Evolutionary conservation across 2,329 filamentous ascomycete genomes (phyloP).

Genomic region (Fusarium sp.): DNA sequence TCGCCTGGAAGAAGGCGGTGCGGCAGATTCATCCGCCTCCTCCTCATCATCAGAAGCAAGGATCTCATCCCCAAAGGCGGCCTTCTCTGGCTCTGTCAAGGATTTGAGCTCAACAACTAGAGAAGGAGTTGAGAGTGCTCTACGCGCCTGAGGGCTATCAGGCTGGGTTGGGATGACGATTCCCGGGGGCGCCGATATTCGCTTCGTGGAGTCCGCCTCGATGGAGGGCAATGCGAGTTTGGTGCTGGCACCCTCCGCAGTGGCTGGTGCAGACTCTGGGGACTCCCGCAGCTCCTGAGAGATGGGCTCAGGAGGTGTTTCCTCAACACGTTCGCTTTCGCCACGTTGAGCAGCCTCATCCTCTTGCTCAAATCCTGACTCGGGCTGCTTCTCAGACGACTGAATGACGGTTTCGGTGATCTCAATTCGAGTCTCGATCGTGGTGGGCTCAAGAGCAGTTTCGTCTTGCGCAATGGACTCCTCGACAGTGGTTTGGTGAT

Average conservation of each 20-base stretch:
- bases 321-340: conserved; percentile 26
- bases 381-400: conserved; percentile 31
- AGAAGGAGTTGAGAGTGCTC: conserved; percentile 27
- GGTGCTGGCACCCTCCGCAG: conserved; percentile 1
- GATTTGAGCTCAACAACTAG: conserved; percentile 28
- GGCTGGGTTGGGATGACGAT: not conserved
- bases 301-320: conserved; percentile 21
- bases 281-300: not conserved
- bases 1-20: conserved; percentile 23
- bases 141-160: conserved; percentile 4
- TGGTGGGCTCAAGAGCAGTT: not conserved
- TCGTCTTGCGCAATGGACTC: not conserved
- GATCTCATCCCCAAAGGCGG: conserved; percentile 20
- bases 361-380: not conserved
- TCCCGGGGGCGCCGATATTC: conserved; percentile 33
- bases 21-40: not conserved
- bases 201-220: conserved; percentile 20
- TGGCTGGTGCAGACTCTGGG: conserved; percentile 3
- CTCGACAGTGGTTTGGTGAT: not conserved
- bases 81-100: conserved; percentile 31
- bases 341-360: not conserved
- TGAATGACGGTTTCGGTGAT: conserved; percentile 32
- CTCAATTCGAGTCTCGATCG: conserved; percentile 20
- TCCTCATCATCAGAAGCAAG: conserved; percentile 2
- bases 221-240: conserved; percentile 23